Evolutionary conservation across 495 filamentous ascomycete genomes (phyloP), one percentile per base, ranked within the genome.

Genomic region (Niebla homalea): DNA sequence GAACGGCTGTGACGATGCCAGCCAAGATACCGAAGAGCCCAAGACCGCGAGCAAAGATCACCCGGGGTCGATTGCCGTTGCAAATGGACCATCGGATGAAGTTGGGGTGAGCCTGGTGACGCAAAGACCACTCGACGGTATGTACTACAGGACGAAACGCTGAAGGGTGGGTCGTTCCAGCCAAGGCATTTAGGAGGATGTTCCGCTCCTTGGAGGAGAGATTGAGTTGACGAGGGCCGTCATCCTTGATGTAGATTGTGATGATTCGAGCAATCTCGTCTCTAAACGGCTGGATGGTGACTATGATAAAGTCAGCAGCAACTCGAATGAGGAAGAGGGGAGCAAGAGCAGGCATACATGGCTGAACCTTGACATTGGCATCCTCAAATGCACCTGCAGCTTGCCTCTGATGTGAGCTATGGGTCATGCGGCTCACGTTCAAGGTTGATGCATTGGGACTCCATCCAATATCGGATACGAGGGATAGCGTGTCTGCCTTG

Each of bases 61-160:
- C 77, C 19, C 84, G 77, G 32, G 81, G 67, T 35, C 69, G 71
- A 61, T 86, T 89, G 52, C 82, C 82, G 65, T 89, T 89, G 68
- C 78, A 83, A 64, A 87, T 85, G 48, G 72, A 75, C 84, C 84
- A 87, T 46, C 82, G 76, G 54, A 89, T 75, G 69, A 89, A 89
- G 64, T 88, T 89, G 39, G 83, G 84, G 53, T 88, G 84, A 0
- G 81, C 72, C 59, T 87, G 83, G 45, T 70, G 68, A 16, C 84
- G 78, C 16, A 89, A 76, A 6, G 74, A 65, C 54, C 69, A 72
- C 60, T 88, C 84, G 29, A 81, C 71, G n/a, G 64, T 71, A 18
- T 60, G 68, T n/a, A 63, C 62, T 35, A 83, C 66, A 21, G 62
- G 49, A 38, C 68, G 65, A 41, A 88, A 70, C 0, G 81, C 83